phyloP scores from a whole-genome alignment of 495 filamentous ascomycete species.

The Neurospora sp. region DNA sequence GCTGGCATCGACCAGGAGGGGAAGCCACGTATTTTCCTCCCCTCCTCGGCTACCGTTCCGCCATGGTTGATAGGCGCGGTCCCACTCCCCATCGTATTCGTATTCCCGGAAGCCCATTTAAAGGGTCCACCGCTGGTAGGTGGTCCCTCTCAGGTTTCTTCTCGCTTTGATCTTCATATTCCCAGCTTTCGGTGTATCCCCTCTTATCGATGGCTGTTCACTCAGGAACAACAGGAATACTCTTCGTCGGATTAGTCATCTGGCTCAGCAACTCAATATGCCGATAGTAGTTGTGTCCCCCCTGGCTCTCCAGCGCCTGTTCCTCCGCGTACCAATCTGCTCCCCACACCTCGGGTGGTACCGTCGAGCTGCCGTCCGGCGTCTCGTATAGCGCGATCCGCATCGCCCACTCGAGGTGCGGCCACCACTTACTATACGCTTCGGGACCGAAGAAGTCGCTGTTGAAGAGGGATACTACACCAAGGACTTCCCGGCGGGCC shows the following conservation, averaged over 20 bases:
- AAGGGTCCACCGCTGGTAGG: neutral
- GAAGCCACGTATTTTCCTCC: neutral
- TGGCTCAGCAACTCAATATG: conserved; percentile 42
- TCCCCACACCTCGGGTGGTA: conserved; percentile 44
- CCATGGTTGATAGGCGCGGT: neutral
- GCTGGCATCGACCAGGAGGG: neutral
- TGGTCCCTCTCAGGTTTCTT: neutral
- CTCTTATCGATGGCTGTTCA: conserved; percentile 1
- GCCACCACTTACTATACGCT: conserved; percentile 39
- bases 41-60: neutral
- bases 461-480: conserved; percentile 41
- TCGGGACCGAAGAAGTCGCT: conserved; percentile 31
- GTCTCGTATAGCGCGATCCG: conserved; percentile 37
- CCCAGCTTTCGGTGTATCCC: neutral
- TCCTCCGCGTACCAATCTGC: conserved; percentile 35
- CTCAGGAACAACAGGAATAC: conserved; percentile 21
- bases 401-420: conserved; percentile 45
- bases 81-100: neutral
- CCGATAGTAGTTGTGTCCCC: conserved; percentile 23
- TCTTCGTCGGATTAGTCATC: conserved; percentile 29
- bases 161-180: neutral
- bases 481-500: conserved; percentile 44
- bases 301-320: conserved; percentile 17
- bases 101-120: neutral
- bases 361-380: conserved; percentile 20